These are phyloP conservation scores for Glaciozyma antarctica DNA, from an alignment of 768 basidiomycete genomes.

Conservation along the genomic window DNA sequence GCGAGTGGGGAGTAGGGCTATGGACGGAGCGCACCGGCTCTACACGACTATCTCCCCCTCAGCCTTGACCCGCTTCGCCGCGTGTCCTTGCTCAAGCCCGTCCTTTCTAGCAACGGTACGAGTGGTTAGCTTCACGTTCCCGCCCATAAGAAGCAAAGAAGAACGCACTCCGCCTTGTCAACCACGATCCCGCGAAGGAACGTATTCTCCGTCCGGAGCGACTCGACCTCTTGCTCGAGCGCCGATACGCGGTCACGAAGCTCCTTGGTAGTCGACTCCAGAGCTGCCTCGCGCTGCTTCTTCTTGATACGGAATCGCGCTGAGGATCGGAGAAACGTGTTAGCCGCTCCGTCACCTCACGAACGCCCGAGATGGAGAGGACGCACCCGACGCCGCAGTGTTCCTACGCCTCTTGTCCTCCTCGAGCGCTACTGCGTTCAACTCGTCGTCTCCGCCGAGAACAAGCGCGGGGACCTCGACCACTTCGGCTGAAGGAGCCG, in stretches of 20 bases:
- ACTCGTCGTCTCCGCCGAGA: conserved; percentile 17
- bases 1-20: too few species aligned
- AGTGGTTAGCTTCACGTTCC: too few species aligned
- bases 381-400: conserved; percentile 66
- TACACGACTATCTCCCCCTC: too few species aligned
- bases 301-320: conserved; percentile 88
- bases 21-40: too few species aligned
- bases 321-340: neutral
- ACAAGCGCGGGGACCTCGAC: neutral
- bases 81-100: too few species aligned
- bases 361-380: neutral
- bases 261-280: conserved; percentile 76
- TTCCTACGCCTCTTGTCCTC: conserved; percentile 92
- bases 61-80: too few species aligned
- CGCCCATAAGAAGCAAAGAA: too few species aligned
- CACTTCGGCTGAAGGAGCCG: conserved; percentile 2
- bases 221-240: conserved; percentile 85
- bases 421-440: conserved; percentile 45
- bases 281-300: conserved; percentile 84
- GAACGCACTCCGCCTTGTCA: neutral
- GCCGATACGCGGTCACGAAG: conserved; percentile 66
- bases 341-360: neutral
- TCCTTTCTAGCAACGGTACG: too few species aligned
- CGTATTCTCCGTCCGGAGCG: conserved; percentile 74
- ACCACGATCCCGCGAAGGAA: conserved; percentile 87